These are phyloP conservation scores for Cryptosporidium xiaoi DNA, from an alignment of 169 alveolate species.

Conservation along the genomic window DNA sequence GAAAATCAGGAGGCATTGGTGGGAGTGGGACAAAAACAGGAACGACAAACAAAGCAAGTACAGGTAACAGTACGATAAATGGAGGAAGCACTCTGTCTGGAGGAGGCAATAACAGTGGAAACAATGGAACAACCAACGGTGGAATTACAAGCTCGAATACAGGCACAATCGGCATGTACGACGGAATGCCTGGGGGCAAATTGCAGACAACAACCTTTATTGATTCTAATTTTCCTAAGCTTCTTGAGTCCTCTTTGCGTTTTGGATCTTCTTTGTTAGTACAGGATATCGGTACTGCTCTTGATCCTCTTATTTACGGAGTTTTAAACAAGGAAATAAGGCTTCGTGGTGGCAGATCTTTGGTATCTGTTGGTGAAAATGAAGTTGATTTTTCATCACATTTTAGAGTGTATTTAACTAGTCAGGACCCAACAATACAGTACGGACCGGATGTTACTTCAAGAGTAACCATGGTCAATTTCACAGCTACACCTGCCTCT, in stretches of 20 bases:
- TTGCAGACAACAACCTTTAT: constrained; percentile 74
- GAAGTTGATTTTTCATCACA: constrained; percentile 96
- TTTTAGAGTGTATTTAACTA: constrained; percentile 93
- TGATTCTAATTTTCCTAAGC: constrained; percentile 91
- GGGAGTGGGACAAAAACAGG: not conserved
- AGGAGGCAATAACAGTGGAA: not conserved
- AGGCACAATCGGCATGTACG: constrained; percentile 78
- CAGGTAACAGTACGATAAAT: not conserved
- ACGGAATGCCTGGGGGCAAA: constrained; percentile 76
- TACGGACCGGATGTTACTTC: constrained; percentile 97
- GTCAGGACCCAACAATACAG: constrained; percentile 93
- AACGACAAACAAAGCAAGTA: not conserved
- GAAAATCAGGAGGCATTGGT: not conserved
- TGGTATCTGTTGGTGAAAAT: constrained; percentile 95
- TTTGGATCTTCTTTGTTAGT: constrained; percentile 95
- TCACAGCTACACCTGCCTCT: constrained; percentile 95
- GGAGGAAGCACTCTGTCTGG: not conserved
- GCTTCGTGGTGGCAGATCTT: constrained; percentile 94
- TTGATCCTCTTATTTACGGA: constrained; percentile 91
- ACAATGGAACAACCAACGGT: not conserved
- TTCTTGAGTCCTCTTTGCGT: constrained; percentile 92
- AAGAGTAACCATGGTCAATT: constrained; percentile 96
- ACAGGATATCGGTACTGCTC: constrained; percentile 91
- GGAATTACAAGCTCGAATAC: too few relatives aligned
- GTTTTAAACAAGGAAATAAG: constrained; percentile 96